Base-by-base conservation (phyloP, 148 eudicot genomes). In the Spergularia marina region DNA sequence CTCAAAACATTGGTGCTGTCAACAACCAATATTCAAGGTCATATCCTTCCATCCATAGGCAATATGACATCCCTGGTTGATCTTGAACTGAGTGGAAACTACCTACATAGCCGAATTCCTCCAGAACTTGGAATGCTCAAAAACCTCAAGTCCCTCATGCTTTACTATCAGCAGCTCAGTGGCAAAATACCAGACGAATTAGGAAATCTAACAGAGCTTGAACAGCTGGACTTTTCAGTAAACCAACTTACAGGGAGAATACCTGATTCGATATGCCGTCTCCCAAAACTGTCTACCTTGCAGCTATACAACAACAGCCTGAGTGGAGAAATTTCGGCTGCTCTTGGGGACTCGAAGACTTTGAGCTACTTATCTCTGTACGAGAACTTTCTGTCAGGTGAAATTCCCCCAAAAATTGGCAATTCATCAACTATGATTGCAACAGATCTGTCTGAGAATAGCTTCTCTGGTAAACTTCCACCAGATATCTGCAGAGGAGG, bases 261-360 rank as follows among this genome's bases (percentile, higher is more conserved):
- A 44, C 94, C 96, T 6, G 82, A 78, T 4, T 84, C 91, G 12
- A 30, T 91, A 51, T 86, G 90, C 52, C 80, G 81, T 49, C 92
- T 93, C 52, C 91, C 96, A 5, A 85, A 87, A 55, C 90, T 93
- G 34, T 25, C 75, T 54, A 74, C 73, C 54, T 70, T 93, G 80
- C 94, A 93, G 85, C 76, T 93, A 39, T 93, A 93, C 90, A 89
- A 88, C 84, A 93, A 87, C 71, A 84, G 87, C 79, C 90, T 93
- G 47, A 81, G 84, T 2, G 98, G 96, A 66, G 80, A 78, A 20
- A 84, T 93, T 61, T 94, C 96, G 1, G 74, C 59, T 10, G 82
- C 49, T 8, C 68, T 91, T 41, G 91, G 82, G 6, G 82, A 84
- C 71, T 88, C 92, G 11, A 89, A 78, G 14, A 84, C 87, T 23